Base-by-base conservation (phyloP, 1,284 basidiomycete genomes). In the Ustilago loliicola region DNA sequence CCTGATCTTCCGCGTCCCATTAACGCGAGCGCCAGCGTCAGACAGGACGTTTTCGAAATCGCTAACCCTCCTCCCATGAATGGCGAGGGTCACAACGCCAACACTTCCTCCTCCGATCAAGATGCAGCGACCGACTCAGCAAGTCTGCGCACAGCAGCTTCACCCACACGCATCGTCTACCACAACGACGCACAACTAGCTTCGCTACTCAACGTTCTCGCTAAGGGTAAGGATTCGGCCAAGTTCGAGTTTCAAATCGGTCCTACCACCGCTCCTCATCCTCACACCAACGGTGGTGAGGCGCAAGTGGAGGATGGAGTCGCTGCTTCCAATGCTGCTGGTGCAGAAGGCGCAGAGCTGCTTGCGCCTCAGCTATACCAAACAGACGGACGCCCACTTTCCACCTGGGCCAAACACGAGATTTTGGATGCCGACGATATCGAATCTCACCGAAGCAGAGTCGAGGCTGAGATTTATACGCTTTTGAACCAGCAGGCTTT, bases 131-230 rank as follows among this genome's bases (percentile, higher is more conserved):
- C 74, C 25, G 48, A 50, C 29, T 10, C 48, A 21, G 42, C 42
- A 7, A n/a, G 21, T 21, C 8, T 45, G 42, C 42, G 42, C 48
- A 50, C 73, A 32, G 62, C 70, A 56, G 75, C 75, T 15, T 64
- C 72, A 13, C 70, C 76, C 0, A 83, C 81, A 7, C 61, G 80
- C 3, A 82, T 83, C 63, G 77, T 83, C 15, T 83, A 83, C 61
- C 80, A 82, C 51, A 77, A 68, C 36, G 82, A 83, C 60, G 77
- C 80, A 15, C 81, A 83, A 48, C 65, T 83, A 15, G 82, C 81
- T 2, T 63, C 63, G 19, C 66, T 83, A 1, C 75, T 83, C 30
- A 76, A 82, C 54, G 60, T 72, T 1, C 56, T 83, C 11, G 77
- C 77, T 0, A 57, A 64, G 27, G 79, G 76, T 23, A 77, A 82